Base-by-base conservation (phyloP, 2,329 filamentous ascomycete species). In the Didymella pomorum region DNA sequence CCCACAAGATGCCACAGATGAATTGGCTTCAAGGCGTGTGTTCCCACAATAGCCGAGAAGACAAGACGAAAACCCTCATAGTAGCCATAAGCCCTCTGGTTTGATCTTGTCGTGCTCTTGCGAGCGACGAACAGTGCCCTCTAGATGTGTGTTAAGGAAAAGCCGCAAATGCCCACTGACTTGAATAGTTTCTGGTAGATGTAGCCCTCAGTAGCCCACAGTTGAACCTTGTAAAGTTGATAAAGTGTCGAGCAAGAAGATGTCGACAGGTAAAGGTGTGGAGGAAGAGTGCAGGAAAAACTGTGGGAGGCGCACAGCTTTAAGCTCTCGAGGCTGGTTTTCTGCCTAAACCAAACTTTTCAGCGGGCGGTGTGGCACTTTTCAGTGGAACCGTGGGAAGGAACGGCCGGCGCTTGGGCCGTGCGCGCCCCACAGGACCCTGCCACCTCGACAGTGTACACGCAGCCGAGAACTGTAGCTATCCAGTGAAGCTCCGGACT, bases 31-130 rank as follows among this genome's bases (percentile, higher is more conserved):
- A 75, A 79, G 81, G 81, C 80, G 59, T 63, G 81, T 81, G 81
- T 83, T 82, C 80, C 81, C 81, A 82, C 81, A 83, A 80, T 73
- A 62, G 79, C 80, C 80, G 74, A 79, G 79, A 79, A 77, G 69
- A 73, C 76, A 76, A 77, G 65, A 75, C 66, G 66, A 69, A 73
- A 74, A 74, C 71, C 76, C 74, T 76, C 75, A 69, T 69, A 76
- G 71, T 74, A 73, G 71, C 72, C 66, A 70, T 72, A 73, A 73
- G 74, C 74, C 71, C 71, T 74, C 72, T 76, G 70, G 66, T 73
- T 60, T 70, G 62, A 74, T 74, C 69, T 72, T 71, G 70, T 68
- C 65, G 64, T 70, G 70, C 71, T 69, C 68, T 69, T 52, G 62
- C 65, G 72, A 75, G 73, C 75, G 71, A 75, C 71, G 68, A 70